Percentiles rank a stretch among this genome's conserved stretches.
phyloP scores from a whole-genome alignment of 768 basidiomycete species.

The Mycena polygramma region DNA sequence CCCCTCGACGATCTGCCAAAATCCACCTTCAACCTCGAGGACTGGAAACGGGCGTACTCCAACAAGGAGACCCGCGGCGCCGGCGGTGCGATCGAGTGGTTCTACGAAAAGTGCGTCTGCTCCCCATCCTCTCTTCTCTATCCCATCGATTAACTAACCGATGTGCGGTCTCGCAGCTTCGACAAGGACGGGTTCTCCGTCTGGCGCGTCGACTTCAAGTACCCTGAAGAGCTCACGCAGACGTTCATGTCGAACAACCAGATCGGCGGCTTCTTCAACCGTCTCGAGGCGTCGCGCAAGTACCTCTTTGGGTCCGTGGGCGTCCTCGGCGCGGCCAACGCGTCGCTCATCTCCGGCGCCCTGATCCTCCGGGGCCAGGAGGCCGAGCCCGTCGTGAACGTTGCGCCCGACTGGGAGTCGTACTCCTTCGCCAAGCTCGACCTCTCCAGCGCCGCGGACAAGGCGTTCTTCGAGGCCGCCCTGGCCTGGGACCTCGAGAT shows the following conservation, averaged over 20 bases:
- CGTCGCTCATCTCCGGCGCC: slow-evolving; percentile 85
- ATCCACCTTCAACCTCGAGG: slow-evolving; percentile 89
- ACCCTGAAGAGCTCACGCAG: slow-evolving; percentile 92
- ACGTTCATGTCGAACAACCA: slow-evolving; percentile 97
- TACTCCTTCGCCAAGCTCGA: slow-evolving; percentile 87
- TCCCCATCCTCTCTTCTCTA: not conserved
- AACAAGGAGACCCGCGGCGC: slow-evolving; percentile 96
- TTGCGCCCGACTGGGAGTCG: slow-evolving; percentile 93
- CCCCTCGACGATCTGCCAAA: slow-evolving; percentile 94
- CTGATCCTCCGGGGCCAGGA: slow-evolving; percentile 89
- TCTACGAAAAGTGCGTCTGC: slow-evolving; percentile 91
- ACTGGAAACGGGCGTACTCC: slow-evolving; percentile 98
- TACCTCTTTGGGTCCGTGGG: slow-evolving; percentile 95
- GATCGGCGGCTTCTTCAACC: slow-evolving; percentile 96
- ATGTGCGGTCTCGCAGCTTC: slow-evolving; percentile 62
- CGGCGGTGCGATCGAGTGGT: slow-evolving; percentile 91
- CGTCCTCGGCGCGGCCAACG: slow-evolving; percentile 85
- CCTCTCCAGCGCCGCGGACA: slow-evolving; percentile 78
- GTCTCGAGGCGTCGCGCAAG: slow-evolving; percentile 96
- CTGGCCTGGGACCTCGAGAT: slow-evolving; percentile 95
- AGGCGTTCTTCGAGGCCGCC: slow-evolving; percentile 92
- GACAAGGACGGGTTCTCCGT: slow-evolving; percentile 91
- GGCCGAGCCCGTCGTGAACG: slow-evolving; percentile 74
- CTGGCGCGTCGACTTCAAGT: slow-evolving; percentile 97
- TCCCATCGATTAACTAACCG: not conserved